A percentile compares a stretch with the other conserved stretches of the same genome.
These are phyloP conservation scores for Schizochytrium sp. DNA, from an alignment of 108 stramenopile genomes.

Conservation along the genomic window DNA sequence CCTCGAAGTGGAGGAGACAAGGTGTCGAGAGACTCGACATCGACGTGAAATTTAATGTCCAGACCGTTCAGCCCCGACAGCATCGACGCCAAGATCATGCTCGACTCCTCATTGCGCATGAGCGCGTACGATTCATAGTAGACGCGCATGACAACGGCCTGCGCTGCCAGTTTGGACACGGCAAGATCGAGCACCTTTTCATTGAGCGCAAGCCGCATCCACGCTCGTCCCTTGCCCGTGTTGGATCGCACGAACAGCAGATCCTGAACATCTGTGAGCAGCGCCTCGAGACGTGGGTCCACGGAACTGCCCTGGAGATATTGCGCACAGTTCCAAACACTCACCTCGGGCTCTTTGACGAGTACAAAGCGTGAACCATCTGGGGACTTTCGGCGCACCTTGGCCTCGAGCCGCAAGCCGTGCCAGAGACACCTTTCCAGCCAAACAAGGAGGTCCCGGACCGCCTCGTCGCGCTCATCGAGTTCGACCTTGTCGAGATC, in stretches of 20 bases:
- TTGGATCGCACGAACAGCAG: not conserved
- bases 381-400: not conserved
- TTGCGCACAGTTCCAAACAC: not conserved
- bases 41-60: not conserved
- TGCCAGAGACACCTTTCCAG: slow-evolving; percentile 8
- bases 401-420: not conserved
- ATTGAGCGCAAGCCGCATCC: slow-evolving; percentile 6
- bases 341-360: not conserved
- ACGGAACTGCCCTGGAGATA: not conserved
- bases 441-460: not conserved
- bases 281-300: not conserved
- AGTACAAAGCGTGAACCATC: not conserved
- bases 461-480: not conserved
- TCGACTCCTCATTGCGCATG: not conserved
- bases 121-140: slow-evolving; percentile 7
- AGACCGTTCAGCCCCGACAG: slow-evolving; percentile 1
- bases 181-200: not conserved
- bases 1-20: not conserved
- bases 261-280: not conserved
- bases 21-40: not conserved
- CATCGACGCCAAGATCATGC: not conserved
- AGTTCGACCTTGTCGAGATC: not conserved
- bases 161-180: not conserved
- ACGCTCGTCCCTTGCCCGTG: not conserved
- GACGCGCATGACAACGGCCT: not conserved